Evolutionary conservation across 139 green algal genomes (phyloP), one percentile per base, ranked within the genome.

Genomic region (Raphidocelis subcapitata): DNA sequence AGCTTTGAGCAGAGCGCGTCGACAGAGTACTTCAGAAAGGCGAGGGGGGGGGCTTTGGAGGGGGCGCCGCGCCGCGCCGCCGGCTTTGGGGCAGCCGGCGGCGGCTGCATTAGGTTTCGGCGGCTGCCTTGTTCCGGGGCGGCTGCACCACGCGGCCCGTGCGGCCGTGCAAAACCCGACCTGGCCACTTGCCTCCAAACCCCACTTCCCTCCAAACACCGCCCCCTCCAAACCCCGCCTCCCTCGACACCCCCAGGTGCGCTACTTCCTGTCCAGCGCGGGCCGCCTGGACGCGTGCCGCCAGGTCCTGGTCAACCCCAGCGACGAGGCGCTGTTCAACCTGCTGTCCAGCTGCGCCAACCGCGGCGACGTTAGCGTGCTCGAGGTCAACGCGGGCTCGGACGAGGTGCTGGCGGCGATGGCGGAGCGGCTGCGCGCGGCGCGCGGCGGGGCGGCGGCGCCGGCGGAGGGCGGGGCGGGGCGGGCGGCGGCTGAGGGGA

Each of bases 1-100:
- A 94, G 86, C 70, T 98, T 98, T 81, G 84, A 97, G 81, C 93
- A 98, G 82, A 86, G 68, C 0, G 93, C 93, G 2, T 91, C 83
- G 31, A 90, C 90, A 0, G 76, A 88, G 52, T 98, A 98, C 84
- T 98, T 98, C 77, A 75, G 90, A 29, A 80, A 85, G 70, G 82
- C 86, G 61, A 77, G 55, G 1, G 72, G 69, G 28, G 73, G 74
- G 26, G 57, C 73, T 44, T 47, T 47, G 2, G 10, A 18, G 18
- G 68, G 65, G n/a, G n/a, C n/a, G n/a, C n/a, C n/a, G n/a, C n/a
- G n/a, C n/a, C n/a, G n/a, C n/a, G n/a, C 3, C 32, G 21, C 56
- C 10, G 21, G 24, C 10, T 63, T 31, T 63, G 20, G 15, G 24
- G 20, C 12, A n/a, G n/a, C n/a, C n/a, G 21, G 31, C 10, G 8